phyloP scores from a whole-genome alignment of 441 rosid genomes.

The Omphalea diandra region DNA sequence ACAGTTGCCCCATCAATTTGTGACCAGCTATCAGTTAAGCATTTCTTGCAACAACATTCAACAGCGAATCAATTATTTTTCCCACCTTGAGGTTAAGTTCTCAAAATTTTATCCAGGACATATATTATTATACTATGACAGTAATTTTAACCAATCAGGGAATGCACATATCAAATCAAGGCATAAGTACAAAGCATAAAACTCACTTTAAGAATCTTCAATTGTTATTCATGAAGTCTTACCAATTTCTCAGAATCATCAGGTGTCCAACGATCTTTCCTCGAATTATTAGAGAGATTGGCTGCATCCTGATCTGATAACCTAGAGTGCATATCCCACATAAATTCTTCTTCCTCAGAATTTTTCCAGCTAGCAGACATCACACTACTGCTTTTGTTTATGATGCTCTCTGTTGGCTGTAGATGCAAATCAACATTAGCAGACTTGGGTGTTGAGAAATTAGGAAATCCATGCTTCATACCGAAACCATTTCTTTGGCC shows the following conservation, averaged over 20 bases:
- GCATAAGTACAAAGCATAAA: not conserved
- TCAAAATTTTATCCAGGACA: not conserved
- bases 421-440: conserved; percentile 39
- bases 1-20: not conserved
- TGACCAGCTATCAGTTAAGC: not conserved
- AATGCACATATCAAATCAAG: not conserved
- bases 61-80: not conserved
- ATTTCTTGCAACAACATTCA: conserved; percentile 1
- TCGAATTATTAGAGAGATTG: conserved; percentile 41
- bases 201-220: conserved; percentile 10
- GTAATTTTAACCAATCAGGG: not conserved
- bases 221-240: conserved; percentile 28
- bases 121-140: not conserved
- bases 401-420: conserved; percentile 36
- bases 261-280: conserved; percentile 53
- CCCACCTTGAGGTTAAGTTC: not conserved
- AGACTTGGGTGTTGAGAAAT: conserved; percentile 44
- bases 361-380: conserved; percentile 80
- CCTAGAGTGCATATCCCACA: conserved; percentile 93
- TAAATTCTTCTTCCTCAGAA: conserved; percentile 96
- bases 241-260: conserved; percentile 75
- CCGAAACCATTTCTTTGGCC: conserved; percentile 63
- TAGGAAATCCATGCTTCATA: conserved; percentile 51
- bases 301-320: conserved; percentile 55
- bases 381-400: conserved; percentile 46